phyloP scores from a whole-genome alignment of 805 yeast genomes.

The Kluyveromyces starmeri region DNA sequence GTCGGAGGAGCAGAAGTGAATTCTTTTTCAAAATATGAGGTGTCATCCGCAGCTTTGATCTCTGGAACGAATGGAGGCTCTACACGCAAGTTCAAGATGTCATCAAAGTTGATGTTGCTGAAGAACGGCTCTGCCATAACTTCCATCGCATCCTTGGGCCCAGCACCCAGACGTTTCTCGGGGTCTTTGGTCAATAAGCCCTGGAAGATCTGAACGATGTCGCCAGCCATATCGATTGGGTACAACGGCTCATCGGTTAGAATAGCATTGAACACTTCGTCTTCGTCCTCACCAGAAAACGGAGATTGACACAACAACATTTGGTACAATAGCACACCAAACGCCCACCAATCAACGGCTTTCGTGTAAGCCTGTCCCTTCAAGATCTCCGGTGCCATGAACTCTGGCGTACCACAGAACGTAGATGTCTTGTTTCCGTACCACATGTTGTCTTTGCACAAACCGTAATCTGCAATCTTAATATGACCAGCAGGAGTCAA shows the following conservation, averaged over 20 bases:
- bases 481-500: slow-evolving; percentile 88
- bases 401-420: slow-evolving; percentile 98
- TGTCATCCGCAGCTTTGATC: slow-evolving; percentile 79
- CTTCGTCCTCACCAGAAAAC: slow-evolving; percentile 94
- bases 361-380: slow-evolving; percentile 88
- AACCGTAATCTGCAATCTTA: slow-evolving; percentile 94
- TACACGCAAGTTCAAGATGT: slow-evolving; percentile 58
- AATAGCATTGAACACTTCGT: slow-evolving; percentile 94
- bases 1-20: slow-evolving; percentile 93
- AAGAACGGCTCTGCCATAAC: slow-evolving; percentile 95
- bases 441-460: slow-evolving; percentile 93
- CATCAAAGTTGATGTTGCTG: slow-evolving; percentile 83
- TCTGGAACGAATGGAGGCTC: slow-evolving; percentile 90
- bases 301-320: slow-evolving; percentile 96
- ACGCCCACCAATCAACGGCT: slow-evolving; percentile 99
- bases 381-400: slow-evolving; percentile 97
- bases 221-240: slow-evolving; percentile 96
- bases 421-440: slow-evolving; percentile 79
- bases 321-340: slow-evolving; percentile 92
- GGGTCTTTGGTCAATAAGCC: slow-evolving; percentile 89
- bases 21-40: slow-evolving; percentile 87
- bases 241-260: slow-evolving; percentile 92
- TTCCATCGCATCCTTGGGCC: slow-evolving; percentile 83
- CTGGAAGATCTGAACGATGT: slow-evolving; percentile 88
- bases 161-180: slow-evolving; percentile 69